Evolutionary conservation across 2,329 filamentous ascomycete species (phyloP), one percentile per base, ranked within the genome.

Genomic region (Fusarium clavum): DNA sequence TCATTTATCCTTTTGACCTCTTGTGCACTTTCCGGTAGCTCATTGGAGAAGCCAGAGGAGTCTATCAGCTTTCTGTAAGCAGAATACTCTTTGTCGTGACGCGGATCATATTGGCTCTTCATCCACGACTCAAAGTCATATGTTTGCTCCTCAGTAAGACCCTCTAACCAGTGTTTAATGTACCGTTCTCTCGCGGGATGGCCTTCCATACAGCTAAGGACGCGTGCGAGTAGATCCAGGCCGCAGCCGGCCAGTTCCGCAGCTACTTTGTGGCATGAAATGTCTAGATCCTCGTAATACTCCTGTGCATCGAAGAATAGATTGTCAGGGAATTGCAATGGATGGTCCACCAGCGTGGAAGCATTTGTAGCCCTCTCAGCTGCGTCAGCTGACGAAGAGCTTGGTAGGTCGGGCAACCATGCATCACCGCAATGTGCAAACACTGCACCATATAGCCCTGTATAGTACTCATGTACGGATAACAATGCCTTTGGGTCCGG

Each of bases 381-480:
- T 3, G 11, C 8, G 6, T 6, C 18, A n/a, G 6, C 9, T 5
- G 32, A 10, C 5, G 13, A 41, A 13, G 12, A 12, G 14, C 14
- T 25, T 16, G 49, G 22, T 3, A 52, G 16, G 20, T 14, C 16
- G 3, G 49, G 49, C 9, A 52, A 5, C 49, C 49, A 52, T 27
- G 49, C 57, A 13, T 58, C 59, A 2, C 32, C 9, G 6, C 20
- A 49, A 27, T 64, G 53, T 1, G 52, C 53, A 18, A 45, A 53
- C 0, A 65, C 10, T 13, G 62, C 47, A 4, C 62, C 62, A 11
- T 64, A 64, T 1, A 58, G 2, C 2, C 10, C 20, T 18, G 1
- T 13, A 4, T 64, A 30, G 24, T 64, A 64, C 9, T 65, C 20
- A 32, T 64, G 8, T 16, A 54, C 59, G 10, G 41, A 58, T 10